phyloP scores from a whole-genome alignment of 2,329 filamentous ascomycete genomes.

The Alternaria ventricosa region DNA sequence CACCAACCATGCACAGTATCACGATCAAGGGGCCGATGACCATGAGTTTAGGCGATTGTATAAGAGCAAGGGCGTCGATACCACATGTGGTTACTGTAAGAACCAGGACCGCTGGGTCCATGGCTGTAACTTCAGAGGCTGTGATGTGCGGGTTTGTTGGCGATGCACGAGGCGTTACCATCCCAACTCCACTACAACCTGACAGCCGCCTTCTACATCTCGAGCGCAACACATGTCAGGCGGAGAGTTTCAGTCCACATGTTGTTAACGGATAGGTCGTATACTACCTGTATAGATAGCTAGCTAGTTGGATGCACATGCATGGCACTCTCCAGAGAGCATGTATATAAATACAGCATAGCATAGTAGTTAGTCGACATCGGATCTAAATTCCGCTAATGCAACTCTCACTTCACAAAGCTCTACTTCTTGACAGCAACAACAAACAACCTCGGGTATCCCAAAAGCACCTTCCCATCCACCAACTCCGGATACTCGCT shows the following conservation, averaged over 20 bases:
- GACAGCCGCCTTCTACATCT: neutral
- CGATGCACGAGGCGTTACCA: too few species aligned
- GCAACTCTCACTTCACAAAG: neutral
- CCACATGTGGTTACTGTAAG: neutral
- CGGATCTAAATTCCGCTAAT: too few species aligned
- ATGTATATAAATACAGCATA: neutral
- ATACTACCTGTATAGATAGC: neutral
- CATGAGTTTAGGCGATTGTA: neutral
- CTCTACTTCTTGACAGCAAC: constrained; percentile 48
- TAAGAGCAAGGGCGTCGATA: neutral
- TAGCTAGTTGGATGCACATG: neutral
- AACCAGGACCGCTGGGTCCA: neutral
- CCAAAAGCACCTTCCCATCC: constrained; percentile 63
- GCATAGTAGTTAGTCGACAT: neutral
- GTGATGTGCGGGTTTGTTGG: too few species aligned
- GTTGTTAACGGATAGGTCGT: too few species aligned
- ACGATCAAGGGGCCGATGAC: neutral
- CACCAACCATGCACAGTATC: neutral
- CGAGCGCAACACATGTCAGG: neutral
- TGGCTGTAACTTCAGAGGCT: neutral
- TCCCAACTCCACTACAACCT: neutral
- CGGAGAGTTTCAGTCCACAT: too few species aligned
- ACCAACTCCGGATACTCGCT: constrained; percentile 52
- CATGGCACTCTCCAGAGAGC: neutral
- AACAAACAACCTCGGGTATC: constrained; percentile 64